Evolutionary conservation across 805 yeast genomes (phyloP), one percentile per base, ranked within the genome.

Genomic region (Kuraishia cidri): DNA sequence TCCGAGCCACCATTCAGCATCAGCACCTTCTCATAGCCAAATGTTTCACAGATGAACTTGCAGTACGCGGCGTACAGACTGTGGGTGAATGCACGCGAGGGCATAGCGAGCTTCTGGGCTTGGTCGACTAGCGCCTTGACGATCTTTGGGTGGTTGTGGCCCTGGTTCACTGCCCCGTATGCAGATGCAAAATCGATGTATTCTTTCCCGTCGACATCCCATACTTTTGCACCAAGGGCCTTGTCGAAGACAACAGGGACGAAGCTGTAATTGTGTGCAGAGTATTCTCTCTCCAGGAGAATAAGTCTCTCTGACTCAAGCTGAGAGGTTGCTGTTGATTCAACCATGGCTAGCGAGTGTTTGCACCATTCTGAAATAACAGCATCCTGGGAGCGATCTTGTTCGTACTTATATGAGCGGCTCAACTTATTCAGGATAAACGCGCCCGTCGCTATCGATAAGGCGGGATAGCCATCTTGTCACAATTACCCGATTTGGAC

Each of bases 161-260:
- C 55, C 55, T 48, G 48, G 33, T 50, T 50, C n/a, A 39, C 45
- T 13, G 47, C 55, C 8, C 52, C 53, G 38, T 46, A 50, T 37
- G 48, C 43, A 2, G 50, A 49, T 18, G 47, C 35, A 15, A 50
- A 47, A 34, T 50, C 55, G 18, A 50, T 42, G 34, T 50, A 50
- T 24, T 43, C 42, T 26, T 48, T 50, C 3, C 53, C 54, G 30
- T 50, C 53, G 8, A 40, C 33, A 33, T 50, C 55, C 46, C 48
- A 46, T 8, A 50, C 16, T 9, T 42, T 47, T 4, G 48, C 40
- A 33, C 42, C 44, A 18, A 39, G 36, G 3, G 53, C 42, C 30
- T 36, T 44, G 17, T 31, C 44, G 3, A 50, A 22, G 0, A 48
- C 43, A 14, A 50, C 33, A 2, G 51, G 52, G 9, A 48, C 36